A percentile compares a stretch with the other conserved stretches of the same genome.
phyloP scores from a whole-genome alignment of 805 yeast species.

The Starmera dryadoides region DNA sequence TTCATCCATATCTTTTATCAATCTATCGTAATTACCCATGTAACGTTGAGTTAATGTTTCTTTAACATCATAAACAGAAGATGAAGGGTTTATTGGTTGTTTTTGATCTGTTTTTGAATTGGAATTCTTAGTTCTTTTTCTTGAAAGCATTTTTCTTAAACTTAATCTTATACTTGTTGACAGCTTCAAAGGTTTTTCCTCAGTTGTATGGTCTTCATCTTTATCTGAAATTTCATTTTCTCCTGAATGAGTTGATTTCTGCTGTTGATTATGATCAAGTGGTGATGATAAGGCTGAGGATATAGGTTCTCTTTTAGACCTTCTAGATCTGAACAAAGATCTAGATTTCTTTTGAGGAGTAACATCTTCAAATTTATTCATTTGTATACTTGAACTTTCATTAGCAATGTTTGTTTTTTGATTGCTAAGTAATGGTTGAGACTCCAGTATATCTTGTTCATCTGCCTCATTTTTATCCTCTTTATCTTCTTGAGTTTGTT shows the following conservation, averaged over 20 bases:
- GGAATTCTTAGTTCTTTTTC: not conserved
- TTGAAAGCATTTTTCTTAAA: not conserved
- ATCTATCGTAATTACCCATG: conserved; percentile 12
- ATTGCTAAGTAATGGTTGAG: not conserved
- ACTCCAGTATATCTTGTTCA: no score
- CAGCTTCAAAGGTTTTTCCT: not conserved
- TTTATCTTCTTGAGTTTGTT: no score
- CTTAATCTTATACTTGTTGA: not conserved
- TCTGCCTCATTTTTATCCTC: no score
- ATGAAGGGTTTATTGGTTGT: not conserved
- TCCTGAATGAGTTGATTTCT: no score
- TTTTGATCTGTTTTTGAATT: not conserved
- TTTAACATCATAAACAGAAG: conserved; percentile 6
- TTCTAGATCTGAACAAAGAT: not conserved
- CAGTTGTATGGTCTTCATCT: not conserved
- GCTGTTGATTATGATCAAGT: no score
- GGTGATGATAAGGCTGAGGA: no score
- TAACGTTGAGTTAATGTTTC: conserved; percentile 21
- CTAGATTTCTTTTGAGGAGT: not conserved
- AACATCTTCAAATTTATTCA: not conserved
- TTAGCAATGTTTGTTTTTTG: not conserved
- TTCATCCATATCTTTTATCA: conserved; percentile 17
- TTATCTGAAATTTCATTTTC: not conserved
- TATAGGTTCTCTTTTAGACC: not conserved
- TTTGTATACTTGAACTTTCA: not conserved